These are phyloP conservation scores for Adansonia digitata DNA, from an alignment of 345 rosid genomes.

Conservation along the genomic window DNA sequence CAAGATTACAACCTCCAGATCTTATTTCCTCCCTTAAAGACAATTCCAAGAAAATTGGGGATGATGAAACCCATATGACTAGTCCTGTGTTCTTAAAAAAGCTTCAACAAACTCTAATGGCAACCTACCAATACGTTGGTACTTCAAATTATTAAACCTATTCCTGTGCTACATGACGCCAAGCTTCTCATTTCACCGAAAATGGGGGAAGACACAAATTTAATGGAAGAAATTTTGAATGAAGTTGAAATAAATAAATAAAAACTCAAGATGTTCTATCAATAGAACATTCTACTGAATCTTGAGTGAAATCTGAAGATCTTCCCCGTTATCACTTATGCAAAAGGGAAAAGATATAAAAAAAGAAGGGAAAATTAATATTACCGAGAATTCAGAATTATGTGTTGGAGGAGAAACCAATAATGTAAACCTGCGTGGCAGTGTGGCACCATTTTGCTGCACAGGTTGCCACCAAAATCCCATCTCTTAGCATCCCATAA, in stretches of 20 bases:
- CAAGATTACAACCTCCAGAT: constrained; percentile 28
- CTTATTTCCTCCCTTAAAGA: constrained; percentile 36
- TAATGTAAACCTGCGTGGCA: constrained; percentile 34
- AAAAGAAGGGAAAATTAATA: constrained; percentile 43
- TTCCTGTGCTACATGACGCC: constrained; percentile 42
- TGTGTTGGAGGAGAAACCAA: constrained; percentile 34
- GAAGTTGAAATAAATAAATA: constrained; percentile 21
- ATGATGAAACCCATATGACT: constrained; percentile 33
- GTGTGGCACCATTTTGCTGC: constrained; percentile 26
- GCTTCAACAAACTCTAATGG: constrained; percentile 34
- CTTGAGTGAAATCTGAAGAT: constrained; percentile 50
- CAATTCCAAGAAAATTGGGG: constrained; percentile 32
- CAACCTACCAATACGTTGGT: constrained; percentile 40
- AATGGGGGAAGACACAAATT: constrained; percentile 41
- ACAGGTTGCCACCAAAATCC: constrained; percentile 21
- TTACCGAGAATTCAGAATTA: constrained; percentile 41
- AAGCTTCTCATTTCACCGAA: constrained; percentile 37
- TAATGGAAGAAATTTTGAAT: constrained; percentile 33
- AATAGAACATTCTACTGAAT: constrained; percentile 42
- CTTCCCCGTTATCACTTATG: constrained; percentile 36
- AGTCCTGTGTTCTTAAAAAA: constrained; percentile 32
- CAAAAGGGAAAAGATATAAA: constrained; percentile 33
- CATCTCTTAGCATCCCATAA: constrained; percentile 76
- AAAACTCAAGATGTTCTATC: constrained; percentile 34
- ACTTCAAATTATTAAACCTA: constrained; percentile 44